phyloP scores from a whole-genome alignment of 805 yeast species.

The Pichia manshurica region DNA sequence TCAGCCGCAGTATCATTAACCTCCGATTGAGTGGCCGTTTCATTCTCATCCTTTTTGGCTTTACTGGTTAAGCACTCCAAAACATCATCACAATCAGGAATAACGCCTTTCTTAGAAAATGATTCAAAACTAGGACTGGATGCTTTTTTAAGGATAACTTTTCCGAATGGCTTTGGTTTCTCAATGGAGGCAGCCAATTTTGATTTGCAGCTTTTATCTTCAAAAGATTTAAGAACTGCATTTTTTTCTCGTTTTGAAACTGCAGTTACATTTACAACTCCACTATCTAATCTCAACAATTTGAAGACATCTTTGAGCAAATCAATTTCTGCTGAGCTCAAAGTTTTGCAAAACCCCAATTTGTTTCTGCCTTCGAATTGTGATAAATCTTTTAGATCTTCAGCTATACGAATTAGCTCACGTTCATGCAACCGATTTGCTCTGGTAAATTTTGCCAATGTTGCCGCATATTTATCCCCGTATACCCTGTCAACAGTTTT shows the following conservation, averaged over 20 bases:
- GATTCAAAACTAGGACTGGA: too few relatives aligned
- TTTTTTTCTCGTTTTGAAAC: neutral
- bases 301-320: constrained; percentile 11
- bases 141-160: too few relatives aligned
- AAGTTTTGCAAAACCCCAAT: constrained; percentile 5
- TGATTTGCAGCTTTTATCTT: too few relatives aligned
- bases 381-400: constrained; percentile 3
- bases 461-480: constrained; percentile 13
- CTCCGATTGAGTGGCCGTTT: too few relatives aligned
- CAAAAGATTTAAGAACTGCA: too few relatives aligned
- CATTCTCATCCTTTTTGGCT: too few relatives aligned
- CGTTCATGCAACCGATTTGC: constrained; percentile 1
- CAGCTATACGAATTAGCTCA: constrained; percentile 4
- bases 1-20: too few relatives aligned
- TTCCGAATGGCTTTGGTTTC: too few relatives aligned
- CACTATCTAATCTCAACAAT: constrained; percentile 3
- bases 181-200: too few relatives aligned
- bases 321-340: constrained; percentile 7
- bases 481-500: constrained; percentile 5
- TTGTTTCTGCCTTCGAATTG: constrained; percentile 9
- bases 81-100: neutral
- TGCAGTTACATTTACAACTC: constrained; percentile 8
- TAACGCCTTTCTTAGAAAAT: neutral
- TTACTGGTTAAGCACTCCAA: too few relatives aligned
- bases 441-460: constrained; percentile 6